Evolutionary conservation across 495 filamentous ascomycete species (phyloP), one percentile per base, ranked within the genome.

Genomic region (Rusavskia elegans): DNA sequence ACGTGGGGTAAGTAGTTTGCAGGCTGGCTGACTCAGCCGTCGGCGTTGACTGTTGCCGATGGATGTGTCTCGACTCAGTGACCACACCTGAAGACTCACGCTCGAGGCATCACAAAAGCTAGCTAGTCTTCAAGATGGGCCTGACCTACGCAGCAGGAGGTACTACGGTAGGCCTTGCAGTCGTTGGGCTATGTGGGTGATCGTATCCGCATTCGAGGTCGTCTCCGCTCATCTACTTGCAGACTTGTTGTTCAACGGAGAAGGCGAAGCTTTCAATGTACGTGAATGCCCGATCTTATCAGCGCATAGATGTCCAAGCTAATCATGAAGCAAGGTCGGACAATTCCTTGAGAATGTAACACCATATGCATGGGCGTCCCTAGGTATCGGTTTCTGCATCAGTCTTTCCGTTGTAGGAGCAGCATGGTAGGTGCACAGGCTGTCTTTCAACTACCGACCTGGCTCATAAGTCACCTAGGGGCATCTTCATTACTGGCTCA

Each of bases 191-290:
- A 67, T 98, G 92, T 97, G 79, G 61, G 80, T 61, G 62, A 69
- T 65, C 52, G 39, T 17, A 37, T 40, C 48, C 44, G 49, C 38
- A 17, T 40, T 48, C 55, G 38, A 54, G 57, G 50, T 57, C 53
- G 45, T 55, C 42, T 54, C 65, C 69, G 62, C 71, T 69, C 55
- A 73, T 57, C 53, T 51, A 27, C 48, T 55, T 50, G 35, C 65
- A 98, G 93, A 99, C 71, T 87, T 99, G 85, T 84, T 99, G 54
- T 94, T 99, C 64, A 90, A 88, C 59, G 89, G 87, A 49, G 87
- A 89, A 61, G 92, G 93, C 56, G 93, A 99, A 77, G 73, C 80
- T 36, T 99, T 97, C 70, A 94, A 99, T 71, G 92, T 95, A 81
- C 49, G 82, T 65, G 46, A 11, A 42, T 46, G 44, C 7, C 40